Conservation (phyloP, 192 early-diverging fungal genomes). For the Chytriomyces sp. region DNA sequence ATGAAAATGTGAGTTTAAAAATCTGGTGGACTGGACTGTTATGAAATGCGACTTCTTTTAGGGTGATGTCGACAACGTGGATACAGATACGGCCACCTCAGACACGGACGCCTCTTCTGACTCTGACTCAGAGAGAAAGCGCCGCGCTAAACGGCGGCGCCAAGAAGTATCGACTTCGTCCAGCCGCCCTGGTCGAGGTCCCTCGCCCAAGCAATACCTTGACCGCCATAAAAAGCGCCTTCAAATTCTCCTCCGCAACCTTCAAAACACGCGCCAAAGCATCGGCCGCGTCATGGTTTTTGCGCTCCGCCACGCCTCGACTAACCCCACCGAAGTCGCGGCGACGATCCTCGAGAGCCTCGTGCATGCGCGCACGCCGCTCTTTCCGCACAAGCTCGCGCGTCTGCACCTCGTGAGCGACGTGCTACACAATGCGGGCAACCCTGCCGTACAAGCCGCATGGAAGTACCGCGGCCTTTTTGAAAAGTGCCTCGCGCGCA, state of each 20-base stretch:
- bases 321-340: conserved; percentile 50
- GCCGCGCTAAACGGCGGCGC: neutral
- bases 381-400: conserved; percentile 66
- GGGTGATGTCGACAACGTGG: neutral
- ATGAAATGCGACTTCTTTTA: neutral
- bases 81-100: conserved; percentile 27
- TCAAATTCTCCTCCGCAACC: conserved; percentile 37
- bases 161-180: neutral
- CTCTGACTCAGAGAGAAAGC: neutral
- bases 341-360: conserved; percentile 69
- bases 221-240: conserved; percentile 5
- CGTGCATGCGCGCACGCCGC: conserved; percentile 54
- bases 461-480: conserved; percentile 82
- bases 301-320: conserved; percentile 72
- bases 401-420: conserved; percentile 86
- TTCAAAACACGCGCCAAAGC: conserved; percentile 42
- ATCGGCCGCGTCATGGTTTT: conserved; percentile 84
- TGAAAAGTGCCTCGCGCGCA: conserved; percentile 57
- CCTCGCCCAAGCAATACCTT: conserved; percentile 4
- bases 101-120: conserved; percentile 52
- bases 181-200: neutral
- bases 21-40: neutral
- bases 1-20: conserved; percentile 58
- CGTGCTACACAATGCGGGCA: conserved; percentile 78
- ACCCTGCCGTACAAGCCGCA: conserved; percentile 72